Evolutionary conservation across 805 yeast species (phyloP), one percentile per base, ranked within the genome.

Genomic region (Candida pini): DNA sequence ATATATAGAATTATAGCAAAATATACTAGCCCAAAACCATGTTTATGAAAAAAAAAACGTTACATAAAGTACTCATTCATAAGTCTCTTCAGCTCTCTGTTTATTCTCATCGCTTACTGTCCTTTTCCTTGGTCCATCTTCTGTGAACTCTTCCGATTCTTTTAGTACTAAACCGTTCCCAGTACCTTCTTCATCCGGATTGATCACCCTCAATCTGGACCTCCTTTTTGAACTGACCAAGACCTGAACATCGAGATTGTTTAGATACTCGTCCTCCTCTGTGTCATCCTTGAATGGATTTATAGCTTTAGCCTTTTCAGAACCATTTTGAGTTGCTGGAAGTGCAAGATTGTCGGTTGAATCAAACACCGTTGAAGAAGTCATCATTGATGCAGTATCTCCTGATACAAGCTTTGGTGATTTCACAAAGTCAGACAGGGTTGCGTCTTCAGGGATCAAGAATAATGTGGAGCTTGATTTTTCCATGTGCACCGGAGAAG

Each of bases 181-280:
- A 9, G 27, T 36, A 14, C 18, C 34, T 14, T 35, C 38, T 3
- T 36, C 35, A 34, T 41, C 42, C 0, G 89, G 89, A 48, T 81
- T 81, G 30, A 75, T 67, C 24, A 81, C 74, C 23, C 81, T 55
- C 28, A 81, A 59, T 34, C 69, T 68, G 1, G 81, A 68, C 38
- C 84, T 61, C 44, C 87, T 62, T 49, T 73, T 74, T 12, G 83
- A 74, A 40, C 82, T 73, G 6, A 81, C 87, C 40, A 81, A 56
- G 7, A 81, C 81, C 54, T 81, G 89, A 2, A 79, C 89, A 43
- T 81, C 88, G 44, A 78, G 50, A 20, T 65, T 62, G 14, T 66
- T 67, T 35, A 73, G 68, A 10, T 68, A 58, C 15, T 67, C 65
- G 24, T 63, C 68, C 17, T 56, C 64, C 33, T 62, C 64, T 18